Base-by-base conservation (phyloP, 192 early-diverging fungal genomes). In the Coemansia sp. region DNA sequence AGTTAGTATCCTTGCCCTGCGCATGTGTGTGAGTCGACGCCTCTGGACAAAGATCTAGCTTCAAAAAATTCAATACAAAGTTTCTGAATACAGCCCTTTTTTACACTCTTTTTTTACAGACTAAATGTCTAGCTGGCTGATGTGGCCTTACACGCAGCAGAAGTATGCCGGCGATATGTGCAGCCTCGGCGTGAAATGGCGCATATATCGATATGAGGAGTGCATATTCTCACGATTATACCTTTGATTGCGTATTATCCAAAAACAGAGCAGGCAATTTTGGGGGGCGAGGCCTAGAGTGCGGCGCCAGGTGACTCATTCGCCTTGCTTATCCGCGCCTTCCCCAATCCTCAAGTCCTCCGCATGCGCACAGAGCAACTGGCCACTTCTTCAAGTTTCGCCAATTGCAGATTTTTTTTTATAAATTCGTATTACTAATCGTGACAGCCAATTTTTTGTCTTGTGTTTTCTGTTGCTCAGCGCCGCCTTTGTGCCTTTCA, bases 1-100 rank as follows among this genome's bases (percentile, higher is more conserved):
- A 12, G 67, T 84, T 13, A 84, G 81, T 71, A 84, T 84, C 38
- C 46, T 84, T 69, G 81, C 81, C 15, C 70, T 84, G 38, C 76
- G 81, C 57, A 57, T 84, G n/a, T 73, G 81, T 38, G 81, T 84
- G 20, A 73, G 70, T 22, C 57, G 70, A 64, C 78, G 68, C 41
- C 73, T 69, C 12, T 84, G 81, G 81, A 49, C 57, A 43, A 84
- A 79, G 68, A 84, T 84, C 18, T 72, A 74, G 44, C 20, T 24
- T 12, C 9, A 10, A 1, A 22, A 22, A 60, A 11, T 60, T 60
- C 5, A 36, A 29, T 47, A 18, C 24, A 31, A n/a, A 8, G 29
- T 18, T 60, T 60, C 29, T 9, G 24, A 60, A 60, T 18, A 60
- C 20, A 22, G n/a, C 5, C 20, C 2, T 20, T 47, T n/a, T 18